Evolutionary conservation across 768 basidiomycete genomes (phyloP).

Genomic region (Lactifluus piperatus): DNA sequence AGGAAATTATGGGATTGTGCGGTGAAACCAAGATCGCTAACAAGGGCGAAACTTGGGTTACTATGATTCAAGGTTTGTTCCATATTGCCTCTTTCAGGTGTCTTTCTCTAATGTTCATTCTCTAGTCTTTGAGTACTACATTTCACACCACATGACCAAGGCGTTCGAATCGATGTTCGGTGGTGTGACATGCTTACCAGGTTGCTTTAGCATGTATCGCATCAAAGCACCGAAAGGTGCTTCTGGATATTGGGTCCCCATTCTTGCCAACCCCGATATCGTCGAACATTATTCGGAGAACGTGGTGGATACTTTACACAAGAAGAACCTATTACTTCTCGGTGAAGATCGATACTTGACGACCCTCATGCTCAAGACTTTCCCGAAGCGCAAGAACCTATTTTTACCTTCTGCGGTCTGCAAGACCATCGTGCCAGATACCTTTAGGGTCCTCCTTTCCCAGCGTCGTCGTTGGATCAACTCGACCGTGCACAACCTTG

Average conservation of each 20-base stretch:
- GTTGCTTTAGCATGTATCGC: constrained; percentile 99
- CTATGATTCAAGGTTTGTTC: constrained; percentile 92
- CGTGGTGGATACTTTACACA: constrained; percentile 97
- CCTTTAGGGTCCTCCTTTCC: constrained; percentile 85
- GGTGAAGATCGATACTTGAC: constrained; percentile 99
- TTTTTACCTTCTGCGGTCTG: constrained; percentile 99
- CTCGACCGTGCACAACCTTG: constrained; percentile 95
- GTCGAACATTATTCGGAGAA: constrained; percentile 99
- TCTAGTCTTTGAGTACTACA: constrained; percentile 98
- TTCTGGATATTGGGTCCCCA: constrained; percentile 95
- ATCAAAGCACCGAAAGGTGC: constrained; percentile 99
- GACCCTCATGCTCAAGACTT: constrained; percentile 95
- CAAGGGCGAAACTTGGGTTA: constrained; percentile 97
- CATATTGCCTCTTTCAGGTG: not conserved
- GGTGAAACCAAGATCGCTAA: constrained; percentile 99
- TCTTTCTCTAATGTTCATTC: not conserved
- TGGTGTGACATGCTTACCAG: constrained; percentile 97
- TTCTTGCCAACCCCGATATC: constrained; percentile 96
- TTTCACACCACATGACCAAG: constrained; percentile 98
- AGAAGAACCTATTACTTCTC: constrained; percentile 94
- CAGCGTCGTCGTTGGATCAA: constrained; percentile 99
- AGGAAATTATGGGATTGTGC: constrained; percentile 98
- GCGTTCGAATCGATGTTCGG: constrained; percentile 99
- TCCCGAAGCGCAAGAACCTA: constrained; percentile 98
- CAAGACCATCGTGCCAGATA: constrained; percentile 97